Conservation (phyloP, 2,329 filamentous ascomycete genomes). For the Hymenoscyphus linearis region DNA sequence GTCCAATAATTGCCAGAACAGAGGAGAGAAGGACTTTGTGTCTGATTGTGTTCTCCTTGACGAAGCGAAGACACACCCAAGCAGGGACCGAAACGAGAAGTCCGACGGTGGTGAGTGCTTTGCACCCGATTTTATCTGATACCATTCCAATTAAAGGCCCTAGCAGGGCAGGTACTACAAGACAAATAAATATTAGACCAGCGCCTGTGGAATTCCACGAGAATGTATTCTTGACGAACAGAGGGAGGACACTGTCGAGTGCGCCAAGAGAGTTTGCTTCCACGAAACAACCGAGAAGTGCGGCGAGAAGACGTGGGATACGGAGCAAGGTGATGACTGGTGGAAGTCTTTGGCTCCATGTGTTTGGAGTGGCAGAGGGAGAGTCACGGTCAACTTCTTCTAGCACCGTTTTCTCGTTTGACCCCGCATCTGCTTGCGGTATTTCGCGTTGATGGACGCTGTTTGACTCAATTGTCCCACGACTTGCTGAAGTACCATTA, state of each 20-base stretch:
- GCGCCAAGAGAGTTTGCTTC: constrained; percentile 45
- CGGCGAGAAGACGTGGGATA: constrained; percentile 37
- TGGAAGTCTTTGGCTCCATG: constrained; percentile 16
- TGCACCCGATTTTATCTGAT: constrained; percentile 49
- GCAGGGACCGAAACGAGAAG: constrained; percentile 54
- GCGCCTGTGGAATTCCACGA: constrained; percentile 49
- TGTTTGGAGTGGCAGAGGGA: not conserved
- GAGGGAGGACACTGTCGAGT: constrained; percentile 50
- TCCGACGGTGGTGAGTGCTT: constrained; percentile 53
- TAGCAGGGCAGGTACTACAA: constrained; percentile 55
- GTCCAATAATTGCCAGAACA: constrained; percentile 54
- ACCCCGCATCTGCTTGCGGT: not conserved
- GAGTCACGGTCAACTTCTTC: not conserved
- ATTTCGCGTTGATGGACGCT: too few relatives aligned
- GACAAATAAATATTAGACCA: constrained; percentile 51
- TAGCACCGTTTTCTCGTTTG: not conserved
- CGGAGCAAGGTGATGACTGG: constrained; percentile 36
- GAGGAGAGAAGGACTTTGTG: constrained; percentile 63
- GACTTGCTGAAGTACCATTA: not conserved
- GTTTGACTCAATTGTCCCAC: not conserved
- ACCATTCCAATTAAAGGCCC: constrained; percentile 51
- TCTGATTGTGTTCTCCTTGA: constrained; percentile 49
- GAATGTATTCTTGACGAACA: constrained; percentile 50
- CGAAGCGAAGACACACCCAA: constrained; percentile 59
- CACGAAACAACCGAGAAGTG: constrained; percentile 39